These are phyloP conservation scores for Candida endomychidarum DNA, from an alignment of 805 yeast species.

Conservation along the genomic window DNA sequence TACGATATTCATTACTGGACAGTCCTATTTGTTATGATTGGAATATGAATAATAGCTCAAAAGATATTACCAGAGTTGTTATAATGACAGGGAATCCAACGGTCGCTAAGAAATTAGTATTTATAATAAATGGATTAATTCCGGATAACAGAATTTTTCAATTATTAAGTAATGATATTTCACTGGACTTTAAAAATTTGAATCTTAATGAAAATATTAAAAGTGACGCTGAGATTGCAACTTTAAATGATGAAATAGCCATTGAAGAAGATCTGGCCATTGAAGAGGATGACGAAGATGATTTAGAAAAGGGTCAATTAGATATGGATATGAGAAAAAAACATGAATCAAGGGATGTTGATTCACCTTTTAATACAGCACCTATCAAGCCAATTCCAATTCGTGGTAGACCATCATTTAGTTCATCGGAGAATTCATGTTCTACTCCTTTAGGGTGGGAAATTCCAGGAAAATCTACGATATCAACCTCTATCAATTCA, in stretches of 20 bases:
- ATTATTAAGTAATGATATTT: slow-evolving; percentile 1
- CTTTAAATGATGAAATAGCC: slow-evolving; percentile 5
- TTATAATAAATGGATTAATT: slow-evolving; percentile 51
- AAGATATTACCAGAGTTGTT: slow-evolving; percentile 48
- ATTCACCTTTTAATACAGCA: background rate
- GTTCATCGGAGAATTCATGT: slow-evolving; percentile 24
- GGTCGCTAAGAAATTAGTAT: slow-evolving; percentile 58
- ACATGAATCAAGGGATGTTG: background rate
- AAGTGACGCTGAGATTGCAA: background rate
- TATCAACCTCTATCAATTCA: slow-evolving; percentile 15
- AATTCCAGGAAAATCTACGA: slow-evolving; percentile 38
- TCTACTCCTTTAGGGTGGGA: slow-evolving; percentile 49
- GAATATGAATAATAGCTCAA: slow-evolving; percentile 18
- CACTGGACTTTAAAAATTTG: background rate
- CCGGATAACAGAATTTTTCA: slow-evolving; percentile 30
- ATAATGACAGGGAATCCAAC: slow-evolving; percentile 60
- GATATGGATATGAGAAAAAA: too few species aligned
- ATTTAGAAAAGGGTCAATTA: background rate
- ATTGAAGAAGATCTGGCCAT: slow-evolving; percentile 8
- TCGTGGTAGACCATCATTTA: slow-evolving; percentile 16
- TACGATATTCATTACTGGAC: slow-evolving; percentile 31
- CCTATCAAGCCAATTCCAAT: slow-evolving; percentile 17
- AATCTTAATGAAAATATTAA: background rate
- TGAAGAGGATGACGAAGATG: slow-evolving; percentile 7
- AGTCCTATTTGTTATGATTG: slow-evolving; percentile 30